These are phyloP conservation scores for Ulmus americana DNA, from an alignment of 331 rosid genomes.

Conservation along the genomic window DNA sequence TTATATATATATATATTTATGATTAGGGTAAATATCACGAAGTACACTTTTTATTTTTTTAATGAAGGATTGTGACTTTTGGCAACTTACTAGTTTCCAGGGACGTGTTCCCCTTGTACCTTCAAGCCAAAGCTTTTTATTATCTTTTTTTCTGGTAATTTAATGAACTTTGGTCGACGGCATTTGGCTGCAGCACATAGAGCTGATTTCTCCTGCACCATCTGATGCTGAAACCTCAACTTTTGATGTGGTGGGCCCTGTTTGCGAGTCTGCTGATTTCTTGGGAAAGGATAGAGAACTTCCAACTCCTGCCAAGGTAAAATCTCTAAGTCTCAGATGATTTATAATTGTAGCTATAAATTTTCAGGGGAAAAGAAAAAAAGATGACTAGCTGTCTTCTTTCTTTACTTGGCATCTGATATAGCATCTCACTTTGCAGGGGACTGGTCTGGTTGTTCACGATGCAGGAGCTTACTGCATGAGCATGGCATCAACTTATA, in stretches of 20 bases:
- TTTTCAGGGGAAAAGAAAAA: background rate
- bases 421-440: conserved; percentile 46
- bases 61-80: no score
- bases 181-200: conserved; percentile 68
- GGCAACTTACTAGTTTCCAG: no score
- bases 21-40: no score
- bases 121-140: no score
- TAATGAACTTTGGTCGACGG: background rate
- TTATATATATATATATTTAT: background rate
- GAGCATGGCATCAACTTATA: conserved; percentile 99
- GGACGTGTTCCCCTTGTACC: background rate
- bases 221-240: conserved; percentile 47
- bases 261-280: conserved; percentile 99
- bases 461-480: conserved; percentile 98
- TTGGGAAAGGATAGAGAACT: conserved; percentile 81
- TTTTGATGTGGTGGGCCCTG: conserved; percentile 95
- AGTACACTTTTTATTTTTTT: no score
- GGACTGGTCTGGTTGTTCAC: conserved; percentile 88
- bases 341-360: conserved; percentile 9
- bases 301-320: conserved; percentile 78
- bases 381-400: background rate
- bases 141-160: background rate
- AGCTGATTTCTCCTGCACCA: conserved; percentile 75
- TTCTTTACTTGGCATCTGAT: conserved; percentile 20
- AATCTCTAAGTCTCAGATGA: conserved; percentile 1